Conservation (phyloP, 495 filamentous ascomycete genomes). For the Penicillium subrubescens region DNA sequence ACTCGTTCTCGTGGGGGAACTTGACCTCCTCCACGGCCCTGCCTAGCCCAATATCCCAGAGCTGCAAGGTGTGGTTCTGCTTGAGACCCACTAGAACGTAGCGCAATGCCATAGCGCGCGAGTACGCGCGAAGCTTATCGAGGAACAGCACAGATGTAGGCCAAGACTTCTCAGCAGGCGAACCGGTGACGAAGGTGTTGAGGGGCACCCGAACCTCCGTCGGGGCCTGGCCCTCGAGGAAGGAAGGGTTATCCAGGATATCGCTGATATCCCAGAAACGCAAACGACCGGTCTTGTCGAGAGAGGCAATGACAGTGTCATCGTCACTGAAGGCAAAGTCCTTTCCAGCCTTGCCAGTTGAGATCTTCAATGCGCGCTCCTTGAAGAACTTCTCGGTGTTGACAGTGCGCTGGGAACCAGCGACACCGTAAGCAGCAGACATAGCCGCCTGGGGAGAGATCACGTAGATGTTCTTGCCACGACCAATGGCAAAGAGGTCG, state of each 20-base stretch:
- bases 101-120: constrained; percentile 79
- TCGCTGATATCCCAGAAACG: constrained; percentile 96
- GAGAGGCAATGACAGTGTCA: constrained; percentile 88
- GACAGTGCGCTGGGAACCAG: constrained; percentile 70
- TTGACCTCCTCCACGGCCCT: constrained; percentile 97
- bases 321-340: constrained; percentile 98
- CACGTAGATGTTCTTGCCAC: constrained; percentile 93
- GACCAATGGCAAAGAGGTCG: constrained; percentile 91
- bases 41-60: constrained; percentile 95
- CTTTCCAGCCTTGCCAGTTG: constrained; percentile 96
- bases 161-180: constrained; percentile 84
- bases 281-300: constrained; percentile 92
- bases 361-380: constrained; percentile 85
- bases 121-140: constrained; percentile 90
- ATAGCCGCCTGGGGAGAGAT: constrained; percentile 80
- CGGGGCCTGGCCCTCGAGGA: constrained; percentile 54
- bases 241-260: constrained; percentile 61
- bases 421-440: constrained; percentile 66
- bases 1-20: constrained; percentile 94
- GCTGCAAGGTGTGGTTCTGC: constrained; percentile 97
- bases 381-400: constrained; percentile 84
- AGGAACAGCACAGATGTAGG: constrained; percentile 94
- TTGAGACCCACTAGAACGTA: constrained; percentile 98
- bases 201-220: constrained; percentile 77
- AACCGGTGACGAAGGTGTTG: constrained; percentile 74